Evolutionary conservation across 1,284 basidiomycete species (phyloP), one percentile per base, ranked within the genome.

Genomic region (Austroboletus niveus): DNA sequence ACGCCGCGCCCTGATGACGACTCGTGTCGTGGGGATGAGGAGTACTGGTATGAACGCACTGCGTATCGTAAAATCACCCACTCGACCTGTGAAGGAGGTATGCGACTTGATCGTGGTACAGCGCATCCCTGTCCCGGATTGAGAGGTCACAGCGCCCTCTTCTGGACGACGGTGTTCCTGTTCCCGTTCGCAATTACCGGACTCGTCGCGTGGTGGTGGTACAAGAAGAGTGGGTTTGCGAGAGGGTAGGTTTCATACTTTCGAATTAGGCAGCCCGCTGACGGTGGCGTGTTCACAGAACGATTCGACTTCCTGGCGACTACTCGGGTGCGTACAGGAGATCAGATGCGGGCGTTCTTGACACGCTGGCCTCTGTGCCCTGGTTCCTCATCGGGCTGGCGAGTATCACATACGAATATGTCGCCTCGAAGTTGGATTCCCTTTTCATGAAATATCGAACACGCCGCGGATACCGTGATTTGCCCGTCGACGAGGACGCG

Each of bases 1-100:
- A 69, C 71, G 8, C 76, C 91, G 0, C 75, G 89, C 7, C 71
- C 81, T 5, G 58, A 78, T 53, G 79, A 89, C 57, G 72, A 83
- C 42, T 76, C 79, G 10, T 95, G 92, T 64, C 72, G 72, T 30
- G 75, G 75, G 47, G 80, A 75, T 30, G 82, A 83, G 34, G 82
- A 86, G 8, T 89, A 78, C 62, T 97, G 95, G 94, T 95, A 94
- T 68, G 92, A 92, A 50, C 84, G 92, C 27, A 97, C 94, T 0
- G 74, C 85, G 8, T 95, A 95, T 65, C 89, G 93, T 55, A 87
- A 92, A 70, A 91, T 96, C 50, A 88, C 89, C 0, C 89, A 89
- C 68, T 94, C 92, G 45, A 80, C 76, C 17, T 98, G 94, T 67
- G 81, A 84, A 48, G 92, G 83, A 14, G 94, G 92, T 7, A 61